Evolutionary conservation across 1,284 basidiomycete genomes (phyloP).

Genomic region (Xanthoconium separans): DNA sequence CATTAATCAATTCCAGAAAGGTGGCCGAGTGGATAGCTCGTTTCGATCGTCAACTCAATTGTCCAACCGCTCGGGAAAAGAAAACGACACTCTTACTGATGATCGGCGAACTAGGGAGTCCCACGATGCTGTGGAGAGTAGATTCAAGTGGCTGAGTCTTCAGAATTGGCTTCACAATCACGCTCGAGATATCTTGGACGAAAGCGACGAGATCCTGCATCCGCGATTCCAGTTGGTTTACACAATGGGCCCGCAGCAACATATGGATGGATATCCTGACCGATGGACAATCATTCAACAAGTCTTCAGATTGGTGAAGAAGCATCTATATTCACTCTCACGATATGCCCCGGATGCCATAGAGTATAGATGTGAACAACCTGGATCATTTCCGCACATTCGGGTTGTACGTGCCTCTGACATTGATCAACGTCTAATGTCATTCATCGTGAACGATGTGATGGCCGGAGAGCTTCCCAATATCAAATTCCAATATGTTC

Average conservation of each 20-base stretch:
- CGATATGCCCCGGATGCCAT: background rate
- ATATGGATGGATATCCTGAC: background rate
- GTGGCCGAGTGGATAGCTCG: background rate
- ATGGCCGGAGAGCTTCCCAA: slow-evolving; percentile 22
- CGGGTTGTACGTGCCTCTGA: background rate
- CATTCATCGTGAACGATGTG: slow-evolving; percentile 23
- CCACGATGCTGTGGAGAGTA: background rate
- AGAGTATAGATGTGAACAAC: background rate
- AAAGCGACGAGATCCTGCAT: background rate
- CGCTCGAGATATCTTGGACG: background rate
- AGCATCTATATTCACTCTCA: background rate
- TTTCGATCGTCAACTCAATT: background rate
- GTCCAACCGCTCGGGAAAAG: background rate
- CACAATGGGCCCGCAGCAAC: background rate
- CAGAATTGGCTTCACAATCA: background rate
- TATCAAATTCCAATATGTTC: slow-evolving; percentile 15
- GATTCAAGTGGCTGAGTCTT: background rate
- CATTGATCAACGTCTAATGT: slow-evolving; percentile 20
- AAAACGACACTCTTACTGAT: too few relatives aligned
- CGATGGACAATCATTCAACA: slow-evolving; percentile 1
- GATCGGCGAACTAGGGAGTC: too few relatives aligned
- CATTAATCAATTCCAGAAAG: background rate
- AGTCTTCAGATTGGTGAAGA: background rate
- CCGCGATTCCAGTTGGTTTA: background rate
- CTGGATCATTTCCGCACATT: background rate